Conservation (phyloP, 192 early-diverging fungal species). For the Thamnidium elegans region DNA sequence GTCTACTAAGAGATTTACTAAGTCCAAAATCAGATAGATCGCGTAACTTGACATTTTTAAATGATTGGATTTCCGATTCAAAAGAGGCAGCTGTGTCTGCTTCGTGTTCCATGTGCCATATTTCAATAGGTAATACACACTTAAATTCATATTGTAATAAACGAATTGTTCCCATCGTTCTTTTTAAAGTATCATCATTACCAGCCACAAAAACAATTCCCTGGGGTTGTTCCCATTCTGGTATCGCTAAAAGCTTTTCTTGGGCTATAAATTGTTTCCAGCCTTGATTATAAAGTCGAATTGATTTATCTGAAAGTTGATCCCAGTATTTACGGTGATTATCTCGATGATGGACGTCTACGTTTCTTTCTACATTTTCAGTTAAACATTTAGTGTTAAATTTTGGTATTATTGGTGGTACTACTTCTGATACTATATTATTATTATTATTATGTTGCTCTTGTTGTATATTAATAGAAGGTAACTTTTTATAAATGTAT, state of each 20-base stretch:
- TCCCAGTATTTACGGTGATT: slow-evolving; percentile 26
- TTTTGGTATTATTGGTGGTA: background rate
- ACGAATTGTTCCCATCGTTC: slow-evolving; percentile 18
- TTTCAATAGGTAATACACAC: slow-evolving; percentile 28
- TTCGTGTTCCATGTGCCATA: slow-evolving; percentile 35
- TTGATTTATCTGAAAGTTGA: slow-evolving; percentile 8
- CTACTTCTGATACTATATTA: too few species aligned
- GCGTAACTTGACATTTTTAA: slow-evolving; percentile 8
- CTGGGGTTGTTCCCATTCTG: background rate
- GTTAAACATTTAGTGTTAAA: background rate
- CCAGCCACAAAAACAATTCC: slow-evolving; percentile 37
- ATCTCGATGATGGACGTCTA: slow-evolving; percentile 23
- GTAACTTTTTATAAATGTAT: too few species aligned
- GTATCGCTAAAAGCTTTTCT: background rate
- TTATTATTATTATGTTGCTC: too few species aligned
- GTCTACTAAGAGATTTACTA: slow-evolving; percentile 19
- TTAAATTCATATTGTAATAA: slow-evolving; percentile 12
- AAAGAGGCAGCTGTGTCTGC: background rate
- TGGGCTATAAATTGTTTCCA: slow-evolving; percentile 27
- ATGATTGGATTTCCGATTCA: background rate
- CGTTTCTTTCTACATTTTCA: slow-evolving; percentile 20
- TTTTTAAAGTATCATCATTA: slow-evolving; percentile 30
- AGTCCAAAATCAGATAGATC: slow-evolving; percentile 24
- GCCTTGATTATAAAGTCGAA: slow-evolving; percentile 1
- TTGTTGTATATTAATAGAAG: too few species aligned